phyloP scores from a whole-genome alignment of 495 filamentous ascomycete species.

The Lasiosphaeriaceae sp. region DNA sequence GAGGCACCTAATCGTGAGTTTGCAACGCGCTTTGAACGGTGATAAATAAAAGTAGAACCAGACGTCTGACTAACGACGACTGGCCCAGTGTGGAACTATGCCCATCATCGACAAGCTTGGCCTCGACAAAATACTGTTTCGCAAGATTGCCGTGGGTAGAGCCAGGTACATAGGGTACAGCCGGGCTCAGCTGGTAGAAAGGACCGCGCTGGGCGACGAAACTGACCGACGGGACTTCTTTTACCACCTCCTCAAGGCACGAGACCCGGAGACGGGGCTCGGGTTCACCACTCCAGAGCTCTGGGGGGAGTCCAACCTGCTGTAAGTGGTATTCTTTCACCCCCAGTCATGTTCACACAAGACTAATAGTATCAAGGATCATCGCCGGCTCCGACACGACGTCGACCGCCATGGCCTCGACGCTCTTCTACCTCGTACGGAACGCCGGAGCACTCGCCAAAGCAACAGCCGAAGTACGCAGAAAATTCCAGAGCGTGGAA shows the following conservation, averaged over 20 bases:
- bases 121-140: constrained; percentile 57
- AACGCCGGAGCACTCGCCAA: constrained; percentile 48
- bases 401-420: constrained; percentile 58
- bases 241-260: constrained; percentile 54
- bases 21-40: not conserved
- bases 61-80: not conserved
- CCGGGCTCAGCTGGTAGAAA: constrained; percentile 49
- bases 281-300: constrained; percentile 64
- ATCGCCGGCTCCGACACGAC: constrained; percentile 62
- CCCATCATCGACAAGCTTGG: constrained; percentile 50
- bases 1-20: constrained; percentile 52
- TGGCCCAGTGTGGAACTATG: constrained; percentile 50
- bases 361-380: too few species aligned
- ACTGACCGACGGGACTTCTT: constrained; percentile 63
- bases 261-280: constrained; percentile 58
- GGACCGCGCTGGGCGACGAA: constrained; percentile 53
- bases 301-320: constrained; percentile 66
- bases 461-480: constrained; percentile 47
- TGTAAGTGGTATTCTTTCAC: constrained; percentile 44
- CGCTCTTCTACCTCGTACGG: constrained; percentile 64
- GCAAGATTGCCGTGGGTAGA: constrained; percentile 47
- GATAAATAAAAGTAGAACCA: too few species aligned
- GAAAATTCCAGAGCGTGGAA: constrained; percentile 46
- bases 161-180: constrained; percentile 55
- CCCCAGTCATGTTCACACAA: not conserved